Evolutionary conservation across 1,284 basidiomycete species (phyloP), one percentile per base, ranked within the genome.

Genomic region (Sutorius eximius): DNA sequence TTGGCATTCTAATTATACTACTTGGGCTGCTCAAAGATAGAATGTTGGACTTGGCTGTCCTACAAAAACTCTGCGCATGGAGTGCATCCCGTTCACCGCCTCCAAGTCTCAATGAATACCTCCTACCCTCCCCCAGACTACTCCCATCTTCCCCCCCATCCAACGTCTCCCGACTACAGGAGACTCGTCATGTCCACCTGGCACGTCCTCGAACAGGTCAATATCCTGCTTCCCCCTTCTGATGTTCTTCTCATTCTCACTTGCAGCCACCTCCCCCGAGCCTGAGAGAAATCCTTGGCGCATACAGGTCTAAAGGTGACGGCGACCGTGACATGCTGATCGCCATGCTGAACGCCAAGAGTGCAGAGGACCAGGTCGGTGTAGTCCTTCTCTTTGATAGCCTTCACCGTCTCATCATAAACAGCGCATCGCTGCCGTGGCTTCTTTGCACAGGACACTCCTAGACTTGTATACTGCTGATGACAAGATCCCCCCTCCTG

Each of bases 291-390:
- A 93, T 95, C 40, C 83, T 95, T 30, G 80, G 82, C 43, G 92
- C 93, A 15, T 95, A 94, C 76, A 82, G 82, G 59, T 74, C 82
- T 40, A 89, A 86, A 63, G 93, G 93, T 55, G 90, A 94, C 60
- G 93, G 91, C 45, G 93, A 95, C 78, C 81, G 92, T 38, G 91
- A 94, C 53, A 87, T 94, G 82, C 78, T 95, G 27, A 79, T 95
- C 46, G 84, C 90, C 61, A 90, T 95, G 80, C 77, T 95, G 50
- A 91, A 87, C 59, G 92, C 93, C 69, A 95, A 95, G 76, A 83
- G 85, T 57, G 86, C 92, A 24, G 93, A 95, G 70, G 93, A 95
- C 70, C 89, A 94, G 82, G 86, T 86, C 44, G 53, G 78, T 70
- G 38, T 40, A 50, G 24, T 42, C 46, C 29, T 52, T 44, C 53